Percentiles rank a stretch among this genome's conserved stretches.
phyloP scores from a whole-genome alignment of 345 rosid species.

The Durio zibethinus region DNA sequence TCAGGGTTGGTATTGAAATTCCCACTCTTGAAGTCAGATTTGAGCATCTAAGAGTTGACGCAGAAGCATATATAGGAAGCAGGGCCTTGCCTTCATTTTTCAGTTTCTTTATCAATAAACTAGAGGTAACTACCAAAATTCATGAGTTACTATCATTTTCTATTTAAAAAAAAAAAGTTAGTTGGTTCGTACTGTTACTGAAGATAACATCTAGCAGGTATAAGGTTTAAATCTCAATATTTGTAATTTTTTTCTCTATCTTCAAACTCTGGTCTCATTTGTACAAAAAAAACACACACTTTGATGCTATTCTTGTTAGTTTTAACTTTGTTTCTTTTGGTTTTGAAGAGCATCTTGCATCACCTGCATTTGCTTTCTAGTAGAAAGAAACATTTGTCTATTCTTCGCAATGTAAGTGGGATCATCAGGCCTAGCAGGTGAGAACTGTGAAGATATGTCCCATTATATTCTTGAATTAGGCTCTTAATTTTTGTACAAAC shows the following conservation, averaged over 20 bases:
- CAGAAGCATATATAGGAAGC: constrained; percentile 29
- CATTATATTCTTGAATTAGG: neutral
- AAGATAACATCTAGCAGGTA: too few relatives aligned
- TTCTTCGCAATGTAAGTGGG: constrained; percentile 60
- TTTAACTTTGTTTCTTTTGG: neutral
- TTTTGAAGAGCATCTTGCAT: constrained; percentile 27
- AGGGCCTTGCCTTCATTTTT: constrained; percentile 37
- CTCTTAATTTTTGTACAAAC: neutral
- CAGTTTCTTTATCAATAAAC: constrained; percentile 21
- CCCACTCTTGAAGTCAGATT: constrained; percentile 48
- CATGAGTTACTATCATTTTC: neutral
- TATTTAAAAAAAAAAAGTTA: neutral
- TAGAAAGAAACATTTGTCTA: constrained; percentile 35
- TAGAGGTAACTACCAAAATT: constrained; percentile 24
- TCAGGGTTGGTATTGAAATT: constrained; percentile 36
- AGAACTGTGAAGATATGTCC: constrained; percentile 21
- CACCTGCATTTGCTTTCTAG: constrained; percentile 27
- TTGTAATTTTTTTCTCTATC: too few relatives aligned
- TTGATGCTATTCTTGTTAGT: neutral
- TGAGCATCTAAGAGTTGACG: constrained; percentile 33
- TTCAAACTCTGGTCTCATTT: too few relatives aligned
- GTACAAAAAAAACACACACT: too few relatives aligned
- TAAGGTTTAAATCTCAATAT: too few relatives aligned
- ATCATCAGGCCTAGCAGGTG: constrained; percentile 70
- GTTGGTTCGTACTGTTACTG: too few relatives aligned